Conservation (phyloP, 2,329 filamentous ascomycete genomes). For the Hawksworthiomyces lignivorus region DNA sequence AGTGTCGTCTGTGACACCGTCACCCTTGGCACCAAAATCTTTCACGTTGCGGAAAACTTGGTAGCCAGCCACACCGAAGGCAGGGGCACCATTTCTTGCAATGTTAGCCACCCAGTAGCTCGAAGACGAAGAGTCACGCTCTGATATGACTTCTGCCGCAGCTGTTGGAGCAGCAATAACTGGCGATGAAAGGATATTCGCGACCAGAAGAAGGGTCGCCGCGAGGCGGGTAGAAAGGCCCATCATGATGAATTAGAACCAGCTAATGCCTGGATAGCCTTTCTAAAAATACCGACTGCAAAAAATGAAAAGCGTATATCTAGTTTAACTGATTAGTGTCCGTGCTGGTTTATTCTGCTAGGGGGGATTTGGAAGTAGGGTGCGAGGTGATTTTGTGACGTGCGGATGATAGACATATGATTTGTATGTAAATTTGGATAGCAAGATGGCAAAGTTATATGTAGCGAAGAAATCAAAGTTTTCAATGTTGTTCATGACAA, state of each 20-base stretch:
- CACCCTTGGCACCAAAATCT: constrained; percentile 66
- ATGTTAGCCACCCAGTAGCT: constrained; percentile 68
- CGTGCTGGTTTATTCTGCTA: too few species aligned
- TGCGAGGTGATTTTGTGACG: too few species aligned
- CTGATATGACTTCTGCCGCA: not conserved
- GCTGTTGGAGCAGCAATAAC: constrained; percentile 12
- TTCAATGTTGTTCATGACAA: too few species aligned
- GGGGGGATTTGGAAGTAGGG: too few species aligned
- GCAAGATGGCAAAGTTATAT: too few species aligned
- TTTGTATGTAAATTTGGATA: too few species aligned
- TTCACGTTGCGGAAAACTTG: constrained; percentile 70
- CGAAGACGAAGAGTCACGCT: constrained; percentile 3
- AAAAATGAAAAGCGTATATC: too few species aligned
- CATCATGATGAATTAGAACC: constrained; percentile 32
- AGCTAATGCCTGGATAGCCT: too few species aligned
- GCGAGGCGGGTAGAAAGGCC: constrained; percentile 35
- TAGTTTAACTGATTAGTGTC: too few species aligned
- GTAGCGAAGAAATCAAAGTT: too few species aligned
- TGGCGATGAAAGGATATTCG: constrained; percentile 7
- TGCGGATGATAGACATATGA: too few species aligned
- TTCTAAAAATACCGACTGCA: too few species aligned
- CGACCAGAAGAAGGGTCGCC: constrained; percentile 28
- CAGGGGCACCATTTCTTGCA: constrained; percentile 58
- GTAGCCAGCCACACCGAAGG: constrained; percentile 55
- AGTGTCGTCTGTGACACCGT: constrained; percentile 70